phyloP scores from a whole-genome alignment of 1,139 yeast species.

The Zygosaccharomyces pseudobailii region DNA sequence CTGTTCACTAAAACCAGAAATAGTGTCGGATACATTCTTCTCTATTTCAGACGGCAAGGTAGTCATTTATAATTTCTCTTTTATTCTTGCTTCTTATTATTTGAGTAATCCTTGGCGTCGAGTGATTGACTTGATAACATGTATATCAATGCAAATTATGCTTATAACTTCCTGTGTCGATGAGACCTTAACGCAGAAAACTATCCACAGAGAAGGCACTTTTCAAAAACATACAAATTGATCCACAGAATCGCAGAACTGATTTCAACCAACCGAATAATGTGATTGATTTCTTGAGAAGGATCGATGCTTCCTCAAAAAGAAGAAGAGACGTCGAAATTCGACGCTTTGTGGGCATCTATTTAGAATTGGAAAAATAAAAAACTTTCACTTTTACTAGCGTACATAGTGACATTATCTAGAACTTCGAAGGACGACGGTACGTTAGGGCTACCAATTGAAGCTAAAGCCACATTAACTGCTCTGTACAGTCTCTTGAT shows the following conservation, averaged over 20 bases:
- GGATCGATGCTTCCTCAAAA: slow-evolving; percentile 3
- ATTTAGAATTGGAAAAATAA: not conserved
- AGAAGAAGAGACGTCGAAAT: not conserved
- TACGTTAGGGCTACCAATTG: too few relatives aligned
- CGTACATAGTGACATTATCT: not conserved
- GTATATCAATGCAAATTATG: slow-evolving; percentile 2
- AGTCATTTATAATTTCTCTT: slow-evolving; percentile 9
- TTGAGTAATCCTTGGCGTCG: not conserved
- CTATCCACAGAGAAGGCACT: slow-evolving; percentile 1
- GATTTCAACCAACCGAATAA: not conserved
- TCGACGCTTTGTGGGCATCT: slow-evolving; percentile 3
- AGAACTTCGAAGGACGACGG: not conserved
- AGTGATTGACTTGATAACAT: not conserved
- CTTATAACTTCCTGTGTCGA: not conserved
- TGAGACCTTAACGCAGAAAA: slow-evolving; percentile 2
- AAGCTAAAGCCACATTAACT: too few relatives aligned
- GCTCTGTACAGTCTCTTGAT: too few relatives aligned
- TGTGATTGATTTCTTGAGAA: not conserved
- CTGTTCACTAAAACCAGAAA: slow-evolving; percentile 20
- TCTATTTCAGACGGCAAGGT: slow-evolving; percentile 13
- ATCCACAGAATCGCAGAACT: slow-evolving; percentile 2
- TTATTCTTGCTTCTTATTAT: not conserved
- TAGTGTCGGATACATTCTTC: slow-evolving; percentile 14
- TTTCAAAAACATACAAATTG: slow-evolving; percentile 2
- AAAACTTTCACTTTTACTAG: not conserved